phyloP scores from a whole-genome alignment of 805 yeast genomes.

The Ogataea paradorogensis region DNA sequence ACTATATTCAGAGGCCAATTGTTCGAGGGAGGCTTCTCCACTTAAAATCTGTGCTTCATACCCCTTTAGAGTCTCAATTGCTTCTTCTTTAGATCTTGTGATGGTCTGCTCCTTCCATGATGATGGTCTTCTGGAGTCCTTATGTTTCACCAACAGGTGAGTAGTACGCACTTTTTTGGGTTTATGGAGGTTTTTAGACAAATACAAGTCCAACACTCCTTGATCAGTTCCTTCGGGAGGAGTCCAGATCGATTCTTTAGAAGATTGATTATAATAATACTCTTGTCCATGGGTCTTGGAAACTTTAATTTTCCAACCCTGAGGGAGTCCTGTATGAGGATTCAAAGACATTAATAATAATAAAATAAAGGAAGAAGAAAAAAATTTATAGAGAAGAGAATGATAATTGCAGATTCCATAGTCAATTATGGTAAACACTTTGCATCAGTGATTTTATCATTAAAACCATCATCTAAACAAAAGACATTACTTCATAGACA shows the following conservation, averaged over 20 bases:
- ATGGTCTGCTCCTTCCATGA: constrained; percentile 81
- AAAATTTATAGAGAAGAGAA: background rate
- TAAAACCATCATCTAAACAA: constrained; percentile 17
- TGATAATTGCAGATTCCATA: constrained; percentile 5
- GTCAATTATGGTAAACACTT: constrained; percentile 6
- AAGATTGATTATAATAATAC: constrained; percentile 69
- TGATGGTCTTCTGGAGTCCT: constrained; percentile 81
- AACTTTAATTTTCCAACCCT: constrained; percentile 75
- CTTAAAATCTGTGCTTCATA: constrained; percentile 56
- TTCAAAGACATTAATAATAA: constrained; percentile 8
- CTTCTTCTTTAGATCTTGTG: constrained; percentile 80
- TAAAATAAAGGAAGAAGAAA: background rate
- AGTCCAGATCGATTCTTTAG: constrained; percentile 82
- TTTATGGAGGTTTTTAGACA: constrained; percentile 42
- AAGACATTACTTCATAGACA: constrained; percentile 13
- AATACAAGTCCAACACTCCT: constrained; percentile 53
- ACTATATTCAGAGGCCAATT: constrained; percentile 77
- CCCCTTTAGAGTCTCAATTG: constrained; percentile 57
- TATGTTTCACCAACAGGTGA: constrained; percentile 82
- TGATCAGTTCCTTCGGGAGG: constrained; percentile 83
- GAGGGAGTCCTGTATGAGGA: constrained; percentile 70
- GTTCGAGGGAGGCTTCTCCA: constrained; percentile 65
- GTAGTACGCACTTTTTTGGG: constrained; percentile 74
- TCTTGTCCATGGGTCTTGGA: constrained; percentile 83
- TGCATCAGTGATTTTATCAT: constrained; percentile 17